Percentiles rank a stretch among this genome's conserved stretches.
Evolutionary conservation across 768 basidiomycete genomes (phyloP).

Genomic region (Tylopilus balloui): DNA sequence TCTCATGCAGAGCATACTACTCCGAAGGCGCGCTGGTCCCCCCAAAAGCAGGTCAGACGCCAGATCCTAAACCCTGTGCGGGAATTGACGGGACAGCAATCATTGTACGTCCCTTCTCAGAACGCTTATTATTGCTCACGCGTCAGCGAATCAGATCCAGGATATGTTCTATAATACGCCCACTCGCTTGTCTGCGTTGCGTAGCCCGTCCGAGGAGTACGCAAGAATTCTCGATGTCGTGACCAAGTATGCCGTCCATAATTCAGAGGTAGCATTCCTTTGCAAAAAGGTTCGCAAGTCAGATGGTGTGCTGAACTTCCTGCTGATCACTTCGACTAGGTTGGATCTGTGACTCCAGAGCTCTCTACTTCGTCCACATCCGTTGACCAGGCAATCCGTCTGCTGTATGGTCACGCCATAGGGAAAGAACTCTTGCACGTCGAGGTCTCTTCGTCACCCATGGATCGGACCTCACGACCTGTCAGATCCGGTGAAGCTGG

Average conservation of each 20-base stretch:
- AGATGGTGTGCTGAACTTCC: neutral
- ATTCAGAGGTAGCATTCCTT: conserved; percentile 79
- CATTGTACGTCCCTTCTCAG: conserved; percentile 45
- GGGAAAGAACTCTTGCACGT: conserved; percentile 67
- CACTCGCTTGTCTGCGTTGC: conserved; percentile 78
- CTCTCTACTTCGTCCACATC: conserved; percentile 74
- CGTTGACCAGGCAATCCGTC: conserved; percentile 62
- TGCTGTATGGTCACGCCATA: conserved; percentile 77
- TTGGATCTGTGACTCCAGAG: conserved; percentile 70
- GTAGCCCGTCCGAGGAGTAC: conserved; percentile 87
- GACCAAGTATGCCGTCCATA: conserved; percentile 91
- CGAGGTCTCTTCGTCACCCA: conserved; percentile 33
- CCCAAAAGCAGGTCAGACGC: conserved; percentile 61
- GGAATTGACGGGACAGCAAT: conserved; percentile 94
- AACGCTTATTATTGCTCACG: neutral
- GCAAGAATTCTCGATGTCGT: conserved; percentile 86
- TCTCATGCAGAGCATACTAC: conserved; percentile 64
- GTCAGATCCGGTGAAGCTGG: conserved; percentile 21
- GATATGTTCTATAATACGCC: conserved; percentile 95
- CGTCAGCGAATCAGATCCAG: conserved; percentile 76
- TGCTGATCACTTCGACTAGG: conserved; percentile 39
- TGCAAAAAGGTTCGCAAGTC: conserved; percentile 77
- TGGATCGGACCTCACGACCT: conserved; percentile 18
- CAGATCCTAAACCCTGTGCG: conserved; percentile 85
- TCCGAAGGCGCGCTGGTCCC: conserved; percentile 70